Base-by-base conservation (phyloP, 2,329 filamentous ascomycete genomes). In the Alternaria alternata region DNA sequence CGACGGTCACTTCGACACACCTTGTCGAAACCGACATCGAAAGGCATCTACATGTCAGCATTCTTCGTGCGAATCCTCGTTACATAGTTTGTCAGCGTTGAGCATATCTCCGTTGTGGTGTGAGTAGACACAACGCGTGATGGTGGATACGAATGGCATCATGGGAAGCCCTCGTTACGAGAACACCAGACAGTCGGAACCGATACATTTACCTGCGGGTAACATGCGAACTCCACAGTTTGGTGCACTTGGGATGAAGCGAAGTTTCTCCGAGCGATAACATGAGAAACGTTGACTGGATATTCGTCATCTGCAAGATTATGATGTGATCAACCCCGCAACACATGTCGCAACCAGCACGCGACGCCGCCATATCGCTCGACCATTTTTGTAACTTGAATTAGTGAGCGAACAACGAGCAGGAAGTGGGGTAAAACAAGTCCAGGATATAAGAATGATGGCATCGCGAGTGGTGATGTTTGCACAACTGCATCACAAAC, bases 291-390 rank as follows among this genome's bases (percentile, higher is more conserved):
- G 64, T 65, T 72, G 48, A 72, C 59, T 70, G 67, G 69, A 32
- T 51, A 66, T 62, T 66, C 74, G 75, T 68, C 68, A 77, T 77
- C 56, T 63, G 62, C 65, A 66, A 63, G 67, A 32, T 18, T 59
- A 74, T 77, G 74, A 74, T 66, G 74, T 74, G 74, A 73, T 76
- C 61, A 54, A 77, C 74, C 75, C 75, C 75, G 75, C 75, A 77
- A 74, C 66, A 64, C 28, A 57, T 36, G 20, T 59, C 39, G 47
- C 48, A 44, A 59, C 22, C 42, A 51, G 48, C 59, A 63, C 62
- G 57, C 49, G 41, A 62, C 34, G 24, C 48, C 39, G 42, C 36
- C 41, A 26, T 14, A 41, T 54, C 28, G 38, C 22, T 28, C 22
- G 48, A n/a, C 26, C 30, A 28, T 26, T 44, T 44, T 39, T 36